Percentiles rank a stretch among this genome's conserved stretches.
Conservation (phyloP, 2,329 filamentous ascomycete species). For the Aspergillus texensis region DNA sequence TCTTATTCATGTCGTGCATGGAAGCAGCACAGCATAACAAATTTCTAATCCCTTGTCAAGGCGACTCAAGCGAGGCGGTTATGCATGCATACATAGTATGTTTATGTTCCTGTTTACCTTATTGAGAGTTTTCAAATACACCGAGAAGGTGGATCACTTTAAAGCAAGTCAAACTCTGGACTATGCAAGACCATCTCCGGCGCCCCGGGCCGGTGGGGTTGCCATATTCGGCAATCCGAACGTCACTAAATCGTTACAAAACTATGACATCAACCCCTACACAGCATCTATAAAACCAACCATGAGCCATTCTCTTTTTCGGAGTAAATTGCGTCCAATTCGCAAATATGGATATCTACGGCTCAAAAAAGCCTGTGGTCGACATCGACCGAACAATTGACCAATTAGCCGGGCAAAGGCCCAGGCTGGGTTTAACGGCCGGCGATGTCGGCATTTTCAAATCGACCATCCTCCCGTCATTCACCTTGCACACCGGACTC, state of each 20-base stretch:
- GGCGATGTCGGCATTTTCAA: constrained; percentile 55
- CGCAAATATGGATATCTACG: constrained; percentile 12
- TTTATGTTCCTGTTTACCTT: neutral
- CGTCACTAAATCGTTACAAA: constrained; percentile 18
- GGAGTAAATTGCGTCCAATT: neutral
- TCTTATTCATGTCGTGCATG: neutral
- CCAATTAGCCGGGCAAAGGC: neutral
- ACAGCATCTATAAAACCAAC: neutral
- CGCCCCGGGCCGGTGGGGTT: neutral
- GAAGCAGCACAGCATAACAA: neutral
- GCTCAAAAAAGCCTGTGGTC: constrained; percentile 14
- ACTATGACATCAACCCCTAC: constrained; percentile 23
- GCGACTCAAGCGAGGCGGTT: neutral
- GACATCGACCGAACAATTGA: constrained; percentile 12
- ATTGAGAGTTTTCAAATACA: neutral
- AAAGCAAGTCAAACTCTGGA: neutral
- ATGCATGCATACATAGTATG: neutral
- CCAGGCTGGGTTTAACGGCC: constrained; percentile 10
- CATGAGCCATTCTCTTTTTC: neutral
- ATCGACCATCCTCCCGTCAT: constrained; percentile 57
- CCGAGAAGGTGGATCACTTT: neutral
- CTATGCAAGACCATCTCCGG: no score
- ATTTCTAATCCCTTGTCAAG: neutral
- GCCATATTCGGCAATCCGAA: neutral
- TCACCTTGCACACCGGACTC: constrained; percentile 57